Conservation (phyloP, 768 basidiomycete genomes). For the Russula compacta region DNA sequence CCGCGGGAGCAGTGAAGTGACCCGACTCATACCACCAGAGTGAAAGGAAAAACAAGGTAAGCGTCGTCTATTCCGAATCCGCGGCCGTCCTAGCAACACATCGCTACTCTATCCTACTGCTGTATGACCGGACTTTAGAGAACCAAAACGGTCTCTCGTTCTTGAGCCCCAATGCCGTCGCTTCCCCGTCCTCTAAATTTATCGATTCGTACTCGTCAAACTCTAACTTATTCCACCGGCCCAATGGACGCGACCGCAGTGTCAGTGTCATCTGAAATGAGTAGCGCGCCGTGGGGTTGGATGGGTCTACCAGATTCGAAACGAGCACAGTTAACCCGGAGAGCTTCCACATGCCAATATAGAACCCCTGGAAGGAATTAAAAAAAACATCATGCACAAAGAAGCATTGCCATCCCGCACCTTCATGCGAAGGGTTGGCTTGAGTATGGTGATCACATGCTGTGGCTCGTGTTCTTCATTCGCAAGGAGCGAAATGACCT, state of each 20-base stretch:
- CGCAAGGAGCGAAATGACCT: constrained; percentile 75
- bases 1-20: not conserved
- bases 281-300: constrained; percentile 37
- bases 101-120: constrained; percentile 10
- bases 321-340: constrained; percentile 50
- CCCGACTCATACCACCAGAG: not conserved
- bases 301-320: constrained; percentile 52
- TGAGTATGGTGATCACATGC: constrained; percentile 66
- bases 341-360: constrained; percentile 66
- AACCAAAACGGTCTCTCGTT: constrained; percentile 92
- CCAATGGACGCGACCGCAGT: constrained; percentile 69
- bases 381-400: not conserved
- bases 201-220: constrained; percentile 68
- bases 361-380: constrained; percentile 46
- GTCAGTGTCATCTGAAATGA: constrained; percentile 65
- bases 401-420: constrained; percentile 28
- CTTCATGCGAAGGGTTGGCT: constrained; percentile 72
- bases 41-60: not conserved
- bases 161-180: constrained; percentile 58
- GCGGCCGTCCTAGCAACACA: constrained; percentile 5
- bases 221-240: constrained; percentile 78
- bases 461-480: constrained; percentile 69
- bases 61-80: not conserved
- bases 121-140: constrained; percentile 75
- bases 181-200: constrained; percentile 66